phyloP scores from a whole-genome alignment of 73 alveolate species.

The Tetrahymena elliotti region DNA sequence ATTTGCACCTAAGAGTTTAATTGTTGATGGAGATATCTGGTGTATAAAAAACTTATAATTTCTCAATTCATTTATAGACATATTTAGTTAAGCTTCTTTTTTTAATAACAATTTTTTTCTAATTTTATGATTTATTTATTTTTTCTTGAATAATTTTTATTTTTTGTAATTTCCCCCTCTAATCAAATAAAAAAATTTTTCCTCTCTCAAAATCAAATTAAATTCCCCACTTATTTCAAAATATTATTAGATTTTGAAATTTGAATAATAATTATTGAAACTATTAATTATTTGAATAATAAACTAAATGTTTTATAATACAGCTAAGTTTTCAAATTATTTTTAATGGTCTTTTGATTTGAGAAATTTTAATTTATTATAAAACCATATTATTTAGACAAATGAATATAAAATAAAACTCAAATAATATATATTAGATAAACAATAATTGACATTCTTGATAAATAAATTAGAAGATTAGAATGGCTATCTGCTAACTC shows the following conservation, averaged over 20 bases:
- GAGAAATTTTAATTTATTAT: no score
- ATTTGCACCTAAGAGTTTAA: neutral
- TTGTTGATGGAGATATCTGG: neutral
- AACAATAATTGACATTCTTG: neutral
- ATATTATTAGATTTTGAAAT: neutral
- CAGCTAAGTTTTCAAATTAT: no score
- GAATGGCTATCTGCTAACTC: neutral
- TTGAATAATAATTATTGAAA: neutral
- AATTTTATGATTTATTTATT: neutral
- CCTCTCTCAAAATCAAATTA: neutral
- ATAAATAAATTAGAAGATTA: neutral
- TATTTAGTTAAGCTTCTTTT: neutral
- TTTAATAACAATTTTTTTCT: neutral
- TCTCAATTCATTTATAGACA: neutral
- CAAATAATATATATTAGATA: neutral
- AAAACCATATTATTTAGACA: neutral
- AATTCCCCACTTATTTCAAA: neutral
- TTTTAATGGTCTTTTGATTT: no score
- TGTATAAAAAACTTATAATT: neutral
- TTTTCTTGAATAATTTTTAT: neutral
- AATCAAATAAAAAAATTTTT: no score
- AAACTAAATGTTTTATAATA: no score
- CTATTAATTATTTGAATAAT: no score
- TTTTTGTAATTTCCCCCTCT: neutral
- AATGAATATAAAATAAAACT: neutral